Percentiles rank a stretch among this genome's conserved stretches.
These are phyloP conservation scores for Lathyrus sativus DNA, from an alignment of 306 rosid species.

Conservation along the genomic window DNA sequence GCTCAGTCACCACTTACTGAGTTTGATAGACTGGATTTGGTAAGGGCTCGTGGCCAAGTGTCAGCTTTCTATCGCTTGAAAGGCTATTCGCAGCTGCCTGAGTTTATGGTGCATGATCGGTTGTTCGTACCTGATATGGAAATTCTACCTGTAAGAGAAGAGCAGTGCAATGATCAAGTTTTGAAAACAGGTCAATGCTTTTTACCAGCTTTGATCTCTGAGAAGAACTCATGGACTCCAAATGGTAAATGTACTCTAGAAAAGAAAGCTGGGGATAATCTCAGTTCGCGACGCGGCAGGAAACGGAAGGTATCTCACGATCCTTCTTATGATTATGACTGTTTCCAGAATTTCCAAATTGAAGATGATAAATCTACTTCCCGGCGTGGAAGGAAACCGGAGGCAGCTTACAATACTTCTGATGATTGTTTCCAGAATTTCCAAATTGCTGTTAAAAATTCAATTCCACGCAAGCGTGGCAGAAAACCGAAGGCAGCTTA, in stretches of 20 bases:
- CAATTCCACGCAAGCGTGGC: background rate
- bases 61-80: conserved; percentile 59
- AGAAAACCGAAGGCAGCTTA: background rate
- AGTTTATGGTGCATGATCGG: conserved; percentile 46
- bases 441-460: background rate
- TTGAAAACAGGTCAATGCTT: background rate
- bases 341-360: background rate
- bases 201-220: conserved; percentile 48
- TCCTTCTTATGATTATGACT: conserved; percentile 27
- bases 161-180: conserved; percentile 39
- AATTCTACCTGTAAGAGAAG: conserved; percentile 28
- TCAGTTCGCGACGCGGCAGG: conserved; percentile 31
- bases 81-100: conserved; percentile 65
- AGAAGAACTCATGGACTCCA: conserved; percentile 37
- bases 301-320: conserved; percentile 46
- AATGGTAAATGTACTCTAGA: conserved; percentile 33
- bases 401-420: background rate
- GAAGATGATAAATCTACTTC: background rate
- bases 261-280: conserved; percentile 33
- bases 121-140: conserved; percentile 53
- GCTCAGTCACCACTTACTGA: conserved; percentile 53
- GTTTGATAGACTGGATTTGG: conserved; percentile 55
- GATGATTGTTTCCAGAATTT: background rate
- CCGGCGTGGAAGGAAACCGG: background rate
- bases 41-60: conserved; percentile 52